Percentiles rank a stretch among this genome's conserved stretches.
Conservation (phyloP, 306 rosid genomes). For the Trichosanthes cucumerina region DNA sequence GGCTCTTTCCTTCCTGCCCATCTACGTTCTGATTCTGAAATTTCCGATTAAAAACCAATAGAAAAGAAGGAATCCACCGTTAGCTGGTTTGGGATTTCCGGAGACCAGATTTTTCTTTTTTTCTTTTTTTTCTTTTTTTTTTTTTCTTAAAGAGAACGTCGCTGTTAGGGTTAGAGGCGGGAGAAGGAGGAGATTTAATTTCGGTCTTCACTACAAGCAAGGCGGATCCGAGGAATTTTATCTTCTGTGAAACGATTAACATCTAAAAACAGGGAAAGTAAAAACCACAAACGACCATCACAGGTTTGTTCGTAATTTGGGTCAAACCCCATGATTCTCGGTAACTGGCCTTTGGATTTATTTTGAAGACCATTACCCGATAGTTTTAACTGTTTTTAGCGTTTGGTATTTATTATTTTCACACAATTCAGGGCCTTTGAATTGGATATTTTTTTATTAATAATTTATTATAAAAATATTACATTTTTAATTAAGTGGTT, state of each 20-base stretch:
- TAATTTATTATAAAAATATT: too few species aligned
- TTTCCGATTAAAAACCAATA: not conserved
- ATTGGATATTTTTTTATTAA: too few species aligned
- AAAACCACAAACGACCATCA: not conserved
- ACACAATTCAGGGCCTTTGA: too few species aligned
- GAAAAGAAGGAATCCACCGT: not conserved
- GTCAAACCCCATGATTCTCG: not conserved
- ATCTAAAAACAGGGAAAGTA: not conserved
- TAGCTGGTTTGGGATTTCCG: not conserved
- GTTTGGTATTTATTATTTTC: too few species aligned
- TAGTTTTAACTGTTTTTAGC: too few species aligned
- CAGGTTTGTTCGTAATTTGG: not conserved
- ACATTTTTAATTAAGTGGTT: too few species aligned
- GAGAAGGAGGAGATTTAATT: not conserved
- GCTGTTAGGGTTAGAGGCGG: not conserved
- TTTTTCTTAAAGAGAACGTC: not conserved
- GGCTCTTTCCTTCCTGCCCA: constrained; percentile 64
- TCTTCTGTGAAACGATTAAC: not conserved
- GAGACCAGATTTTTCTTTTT: not conserved
- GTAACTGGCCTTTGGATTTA: not conserved
- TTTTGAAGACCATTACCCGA: too few species aligned
- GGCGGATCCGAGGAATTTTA: not conserved
- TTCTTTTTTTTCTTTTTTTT: too few species aligned
- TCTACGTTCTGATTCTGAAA: constrained; percentile 12
- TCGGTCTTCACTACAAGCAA: not conserved